phyloP scores from a whole-genome alignment of 495 filamentous ascomycete species.

The Opeltia flavorubescens region DNA sequence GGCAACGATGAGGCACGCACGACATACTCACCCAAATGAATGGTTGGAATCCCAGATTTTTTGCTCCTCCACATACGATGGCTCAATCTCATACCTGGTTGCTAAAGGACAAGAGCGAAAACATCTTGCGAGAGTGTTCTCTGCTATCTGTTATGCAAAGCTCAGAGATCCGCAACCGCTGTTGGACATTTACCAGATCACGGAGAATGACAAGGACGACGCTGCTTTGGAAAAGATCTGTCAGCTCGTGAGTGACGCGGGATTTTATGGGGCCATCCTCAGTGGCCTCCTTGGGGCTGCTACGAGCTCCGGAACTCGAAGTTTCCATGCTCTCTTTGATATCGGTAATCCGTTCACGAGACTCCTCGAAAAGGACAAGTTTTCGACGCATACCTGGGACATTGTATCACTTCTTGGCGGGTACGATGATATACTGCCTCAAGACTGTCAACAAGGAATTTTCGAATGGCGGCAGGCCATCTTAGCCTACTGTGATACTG shows the following conservation, averaged over 20 bases:
- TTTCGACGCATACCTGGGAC: constrained; percentile 2
- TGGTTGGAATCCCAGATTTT: neutral
- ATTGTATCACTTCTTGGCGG: constrained; percentile 1
- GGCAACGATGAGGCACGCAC: constrained; percentile 1
- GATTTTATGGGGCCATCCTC: neutral
- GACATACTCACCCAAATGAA: neutral
- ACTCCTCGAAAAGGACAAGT: neutral
- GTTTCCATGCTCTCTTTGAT: constrained; percentile 1
- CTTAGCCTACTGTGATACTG: neutral
- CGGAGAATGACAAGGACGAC: neutral
- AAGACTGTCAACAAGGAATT: neutral
- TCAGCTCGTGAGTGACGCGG: neutral
- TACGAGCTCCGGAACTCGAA: neutral
- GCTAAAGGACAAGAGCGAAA: constrained; percentile 2
- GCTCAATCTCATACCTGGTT: constrained; percentile 2
- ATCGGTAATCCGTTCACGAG: constrained; percentile 1
- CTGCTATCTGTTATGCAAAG: constrained; percentile 1
- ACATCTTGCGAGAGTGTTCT: constrained; percentile 1
- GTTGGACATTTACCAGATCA: neutral
- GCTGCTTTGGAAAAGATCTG: neutral
- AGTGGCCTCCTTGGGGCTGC: neutral
- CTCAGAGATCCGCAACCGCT: neutral
- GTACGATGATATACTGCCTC: neutral
- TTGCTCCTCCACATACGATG: constrained; percentile 2
- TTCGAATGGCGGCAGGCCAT: neutral